A percentile compares a stretch with the other conserved stretches of the same genome.
These are phyloP conservation scores for Microdochium nivale DNA, from an alignment of 2,329 filamentous ascomycete species.

Conservation along the genomic window DNA sequence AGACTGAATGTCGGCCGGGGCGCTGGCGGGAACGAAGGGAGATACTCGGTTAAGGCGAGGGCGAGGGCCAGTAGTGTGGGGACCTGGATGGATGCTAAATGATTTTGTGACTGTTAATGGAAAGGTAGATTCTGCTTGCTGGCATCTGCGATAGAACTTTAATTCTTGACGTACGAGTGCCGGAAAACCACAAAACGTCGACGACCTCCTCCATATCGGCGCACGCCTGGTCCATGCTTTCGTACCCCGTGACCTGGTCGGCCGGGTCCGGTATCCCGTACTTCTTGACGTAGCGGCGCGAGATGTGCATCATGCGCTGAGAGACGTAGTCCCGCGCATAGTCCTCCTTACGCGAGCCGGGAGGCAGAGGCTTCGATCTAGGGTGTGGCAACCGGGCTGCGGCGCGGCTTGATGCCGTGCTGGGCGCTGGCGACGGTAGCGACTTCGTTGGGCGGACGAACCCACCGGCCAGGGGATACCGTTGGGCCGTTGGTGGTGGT, in stretches of 20 bases:
- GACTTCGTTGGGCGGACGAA: conserved; percentile 41
- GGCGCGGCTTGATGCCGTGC: conserved; percentile 31
- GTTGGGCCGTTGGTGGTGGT: too few species aligned
- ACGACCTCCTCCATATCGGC: conserved; percentile 66
- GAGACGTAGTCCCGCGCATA: conserved; percentile 50
- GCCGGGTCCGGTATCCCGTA: conserved; percentile 34
- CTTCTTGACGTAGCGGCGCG: conserved; percentile 53
- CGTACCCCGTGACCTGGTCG: conserved; percentile 43
- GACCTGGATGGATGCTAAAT: conserved; percentile 65
- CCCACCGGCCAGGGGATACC: conserved; percentile 27
- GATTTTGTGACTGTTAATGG: neutral
- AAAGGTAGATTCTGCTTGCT: too few species aligned
- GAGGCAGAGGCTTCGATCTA: conserved; percentile 38
- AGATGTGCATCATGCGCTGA: conserved; percentile 41
- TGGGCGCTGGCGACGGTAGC: conserved; percentile 47
- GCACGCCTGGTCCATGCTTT: conserved; percentile 60
- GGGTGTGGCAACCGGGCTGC: conserved; percentile 43
- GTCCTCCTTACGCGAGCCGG: conserved; percentile 53
- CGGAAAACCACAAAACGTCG: conserved; percentile 78
- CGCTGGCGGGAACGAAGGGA: conserved; percentile 62
- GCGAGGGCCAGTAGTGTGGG: conserved; percentile 77
- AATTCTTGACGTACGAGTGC: conserved; percentile 74
- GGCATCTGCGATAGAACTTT: too few species aligned
- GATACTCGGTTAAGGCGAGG: conserved; percentile 61
- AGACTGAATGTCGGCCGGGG: conserved; percentile 62